A percentile compares a stretch with the other conserved stretches of the same genome.
phyloP scores from a whole-genome alignment of 805 yeast species.

The Teunomyces funiuensis region DNA sequence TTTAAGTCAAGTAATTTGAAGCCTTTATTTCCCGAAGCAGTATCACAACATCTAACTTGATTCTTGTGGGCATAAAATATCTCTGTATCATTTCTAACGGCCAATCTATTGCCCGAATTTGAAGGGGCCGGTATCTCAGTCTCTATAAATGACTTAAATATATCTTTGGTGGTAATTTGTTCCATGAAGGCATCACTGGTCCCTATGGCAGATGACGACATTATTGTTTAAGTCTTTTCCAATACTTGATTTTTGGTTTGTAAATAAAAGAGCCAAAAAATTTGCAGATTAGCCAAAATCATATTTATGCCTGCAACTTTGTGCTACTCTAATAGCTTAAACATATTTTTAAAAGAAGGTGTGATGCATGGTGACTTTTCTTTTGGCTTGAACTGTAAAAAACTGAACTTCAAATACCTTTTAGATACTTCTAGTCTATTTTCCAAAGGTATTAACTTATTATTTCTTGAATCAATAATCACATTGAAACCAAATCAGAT shows the following conservation, averaged over 20 bases:
- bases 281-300: background rate
- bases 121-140: background rate
- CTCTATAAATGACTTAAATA: constrained; percentile 7
- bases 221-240: background rate
- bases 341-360: too few species aligned
- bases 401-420: too few species aligned
- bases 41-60: constrained; percentile 29
- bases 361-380: too few species aligned
- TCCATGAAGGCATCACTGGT: constrained; percentile 8
- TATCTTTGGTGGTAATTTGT: constrained; percentile 7
- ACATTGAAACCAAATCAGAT: too few species aligned
- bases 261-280: background rate
- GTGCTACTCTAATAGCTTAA: too few species aligned
- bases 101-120: constrained; percentile 5
- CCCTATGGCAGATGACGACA: constrained; percentile 2
- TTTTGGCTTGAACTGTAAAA: too few species aligned
- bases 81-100: constrained; percentile 16
- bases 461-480: too few species aligned
- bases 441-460: too few species aligned
- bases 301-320: background rate
- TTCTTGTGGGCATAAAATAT: constrained; percentile 33
- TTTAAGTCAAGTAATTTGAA: constrained; percentile 21
- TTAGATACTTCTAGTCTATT: too few species aligned
- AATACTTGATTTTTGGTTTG: background rate
- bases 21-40: constrained; percentile 18